These are phyloP conservation scores for Danielia oregonensis DNA, from an alignment of 805 yeast species.

Conservation along the genomic window DNA sequence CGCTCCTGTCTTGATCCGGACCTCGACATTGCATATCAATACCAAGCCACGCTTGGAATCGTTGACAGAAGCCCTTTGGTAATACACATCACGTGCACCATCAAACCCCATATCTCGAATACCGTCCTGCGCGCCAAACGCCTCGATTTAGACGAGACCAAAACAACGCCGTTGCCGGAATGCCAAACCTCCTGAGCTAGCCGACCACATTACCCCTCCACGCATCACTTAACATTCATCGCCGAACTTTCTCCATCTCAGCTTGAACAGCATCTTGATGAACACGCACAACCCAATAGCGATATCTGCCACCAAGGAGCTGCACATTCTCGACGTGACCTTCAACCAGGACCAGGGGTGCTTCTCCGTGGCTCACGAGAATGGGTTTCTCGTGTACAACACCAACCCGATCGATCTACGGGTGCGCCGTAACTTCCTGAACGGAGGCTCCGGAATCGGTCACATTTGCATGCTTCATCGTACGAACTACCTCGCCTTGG, in stretches of 20 bases:
- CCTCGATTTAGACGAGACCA: neutral
- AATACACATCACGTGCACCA: no score
- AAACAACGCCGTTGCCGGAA: neutral
- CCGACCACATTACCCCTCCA: no score
- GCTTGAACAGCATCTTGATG: no score
- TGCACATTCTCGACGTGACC: slow-evolving; percentile 51
- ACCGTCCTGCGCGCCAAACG: neutral
- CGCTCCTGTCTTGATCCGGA: no score
- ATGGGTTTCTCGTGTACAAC: slow-evolving; percentile 81
- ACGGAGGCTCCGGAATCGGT: slow-evolving; percentile 60
- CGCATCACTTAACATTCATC: no score
- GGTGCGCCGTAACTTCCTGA: slow-evolving; percentile 52
- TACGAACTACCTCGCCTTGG: slow-evolving; percentile 84
- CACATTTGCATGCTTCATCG: slow-evolving; percentile 78
- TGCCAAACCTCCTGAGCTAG: no score
- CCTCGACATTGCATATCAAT: no score
- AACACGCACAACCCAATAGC: slow-evolving; percentile 16
- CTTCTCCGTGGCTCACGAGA: slow-evolving; percentile 76
- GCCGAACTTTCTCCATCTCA: no score
- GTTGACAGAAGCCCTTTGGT: no score
- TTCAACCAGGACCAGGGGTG: slow-evolving; percentile 92
- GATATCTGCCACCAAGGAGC: slow-evolving; percentile 10
- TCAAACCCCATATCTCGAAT: no score
- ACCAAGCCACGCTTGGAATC: no score
- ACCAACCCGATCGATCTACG: slow-evolving; percentile 82